These are phyloP conservation scores for Pleurozium schreberi DNA, from an alignment of 225 moss, liverwort and hornwort genomes.

Conservation along the genomic window DNA sequence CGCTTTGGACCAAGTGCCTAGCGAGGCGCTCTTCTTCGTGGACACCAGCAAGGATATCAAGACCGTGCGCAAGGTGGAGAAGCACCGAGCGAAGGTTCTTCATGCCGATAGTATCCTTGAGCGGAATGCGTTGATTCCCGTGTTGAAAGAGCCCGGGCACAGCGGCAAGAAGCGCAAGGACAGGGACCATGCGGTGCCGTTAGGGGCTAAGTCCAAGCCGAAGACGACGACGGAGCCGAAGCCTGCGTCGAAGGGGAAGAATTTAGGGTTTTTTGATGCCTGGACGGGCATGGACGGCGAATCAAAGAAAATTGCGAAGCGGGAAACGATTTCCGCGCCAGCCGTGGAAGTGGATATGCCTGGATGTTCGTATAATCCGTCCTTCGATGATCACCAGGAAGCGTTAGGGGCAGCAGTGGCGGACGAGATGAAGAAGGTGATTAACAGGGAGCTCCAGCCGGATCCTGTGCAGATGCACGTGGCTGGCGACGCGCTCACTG, in stretches of 20 bases:
- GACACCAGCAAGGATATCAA: constrained; percentile 59
- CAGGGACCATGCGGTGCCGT: constrained; percentile 65
- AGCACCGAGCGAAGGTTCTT: constrained; percentile 51
- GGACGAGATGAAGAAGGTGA: constrained; percentile 76
- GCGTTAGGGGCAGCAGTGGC: constrained; percentile 83
- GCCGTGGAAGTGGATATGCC: constrained; percentile 86
- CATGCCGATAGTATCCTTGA: constrained; percentile 72
- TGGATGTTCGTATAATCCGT: constrained; percentile 93
- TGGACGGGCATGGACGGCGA: background rate
- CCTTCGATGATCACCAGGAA: constrained; percentile 90
- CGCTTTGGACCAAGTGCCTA: constrained; percentile 41
- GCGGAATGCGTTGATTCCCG: constrained; percentile 63
- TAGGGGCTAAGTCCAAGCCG: constrained; percentile 5
- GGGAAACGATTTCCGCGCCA: constrained; percentile 15
- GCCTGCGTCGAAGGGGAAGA: background rate
- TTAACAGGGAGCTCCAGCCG: constrained; percentile 53
- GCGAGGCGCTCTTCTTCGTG: constrained; percentile 72
- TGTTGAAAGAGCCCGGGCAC: constrained; percentile 50
- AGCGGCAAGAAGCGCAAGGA: constrained; percentile 66
- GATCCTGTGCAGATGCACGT: constrained; percentile 41
- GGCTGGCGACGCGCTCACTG: constrained; percentile 30
- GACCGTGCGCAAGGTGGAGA: constrained; percentile 50
- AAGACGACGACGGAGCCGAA: background rate
- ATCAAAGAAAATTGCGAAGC: constrained; percentile 17
- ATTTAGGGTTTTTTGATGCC: constrained; percentile 16